A percentile compares a stretch with the other conserved stretches of the same genome.
These are phyloP conservation scores for Penicillium griseofulvum DNA, from an alignment of 2,329 filamentous ascomycete genomes.

Conservation along the genomic window DNA sequence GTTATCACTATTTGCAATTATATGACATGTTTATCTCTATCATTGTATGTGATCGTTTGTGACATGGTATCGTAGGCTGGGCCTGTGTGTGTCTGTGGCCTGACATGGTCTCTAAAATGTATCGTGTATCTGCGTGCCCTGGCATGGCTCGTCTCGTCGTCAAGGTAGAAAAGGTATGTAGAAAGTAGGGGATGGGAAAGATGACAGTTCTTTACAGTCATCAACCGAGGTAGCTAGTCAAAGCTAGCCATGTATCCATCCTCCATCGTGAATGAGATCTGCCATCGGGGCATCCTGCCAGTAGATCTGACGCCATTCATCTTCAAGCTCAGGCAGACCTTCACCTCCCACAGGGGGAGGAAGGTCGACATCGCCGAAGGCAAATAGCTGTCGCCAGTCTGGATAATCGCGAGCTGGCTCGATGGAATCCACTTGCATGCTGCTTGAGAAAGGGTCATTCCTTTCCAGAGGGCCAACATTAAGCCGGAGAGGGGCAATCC, in stretches of 20 bases:
- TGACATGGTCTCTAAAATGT: conserved; percentile 2
- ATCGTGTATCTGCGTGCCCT: conserved; percentile 14
- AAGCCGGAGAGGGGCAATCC: conserved; percentile 30
- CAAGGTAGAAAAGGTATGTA: conserved; percentile 1
- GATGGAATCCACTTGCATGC: conserved; percentile 31
- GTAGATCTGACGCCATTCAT: conserved; percentile 48
- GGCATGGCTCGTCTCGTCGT: conserved; percentile 25
- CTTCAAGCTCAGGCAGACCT: conserved; percentile 41
- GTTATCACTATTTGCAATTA: conserved; percentile 11
- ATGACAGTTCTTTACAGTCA: background rate
- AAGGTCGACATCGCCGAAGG: conserved; percentile 40
- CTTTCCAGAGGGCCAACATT: conserved; percentile 26
- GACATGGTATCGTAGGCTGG: conserved; percentile 21
- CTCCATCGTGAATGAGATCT: conserved; percentile 41
- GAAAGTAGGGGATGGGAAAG: background rate
- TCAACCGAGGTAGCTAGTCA: background rate
- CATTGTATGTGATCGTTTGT: conserved; percentile 16
- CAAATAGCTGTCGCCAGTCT: conserved; percentile 45
- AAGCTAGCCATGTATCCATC: conserved; percentile 36
- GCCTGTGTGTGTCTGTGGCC: conserved; percentile 3
- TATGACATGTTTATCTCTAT: conserved; percentile 24
- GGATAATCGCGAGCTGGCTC: conserved; percentile 36
- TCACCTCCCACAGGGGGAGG: conserved; percentile 39
- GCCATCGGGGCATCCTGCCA: conserved; percentile 45
- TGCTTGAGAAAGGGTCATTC: conserved; percentile 23